Evolutionary conservation across 495 filamentous ascomycete genomes (phyloP).

Genomic region (Penicillium goetzii): DNA sequence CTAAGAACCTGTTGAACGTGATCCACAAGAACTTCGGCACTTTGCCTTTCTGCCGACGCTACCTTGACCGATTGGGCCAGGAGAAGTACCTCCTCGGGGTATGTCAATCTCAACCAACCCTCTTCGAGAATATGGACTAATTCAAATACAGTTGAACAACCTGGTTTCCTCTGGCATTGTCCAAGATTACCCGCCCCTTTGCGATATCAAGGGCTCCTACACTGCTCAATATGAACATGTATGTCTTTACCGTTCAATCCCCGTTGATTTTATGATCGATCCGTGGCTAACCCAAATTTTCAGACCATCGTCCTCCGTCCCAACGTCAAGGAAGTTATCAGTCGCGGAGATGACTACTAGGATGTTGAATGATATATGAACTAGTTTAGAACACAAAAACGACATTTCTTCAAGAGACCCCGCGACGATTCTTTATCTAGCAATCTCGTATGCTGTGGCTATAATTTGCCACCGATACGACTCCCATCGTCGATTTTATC

Average conservation of each 20-base stretch:
- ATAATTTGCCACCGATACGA: constrained; percentile 15
- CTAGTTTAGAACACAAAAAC: constrained; percentile 11
- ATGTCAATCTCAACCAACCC: constrained; percentile 38
- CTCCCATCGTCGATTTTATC: not conserved
- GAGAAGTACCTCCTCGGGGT: constrained; percentile 87
- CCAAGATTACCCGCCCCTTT: constrained; percentile 85
- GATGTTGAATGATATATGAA: constrained; percentile 6
- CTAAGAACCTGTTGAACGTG: constrained; percentile 78
- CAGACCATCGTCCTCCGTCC: constrained; percentile 87
- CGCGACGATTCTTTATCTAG: not conserved
- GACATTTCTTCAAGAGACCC: not conserved
- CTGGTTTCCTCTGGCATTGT: constrained; percentile 83
- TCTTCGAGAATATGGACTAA: constrained; percentile 21
- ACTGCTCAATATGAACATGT: constrained; percentile 96
- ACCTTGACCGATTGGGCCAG: constrained; percentile 82
- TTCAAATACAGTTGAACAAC: constrained; percentile 73
- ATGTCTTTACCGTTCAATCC: constrained; percentile 25
- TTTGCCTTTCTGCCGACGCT: constrained; percentile 82
- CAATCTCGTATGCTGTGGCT: not conserved
- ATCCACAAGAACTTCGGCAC: constrained; percentile 95
- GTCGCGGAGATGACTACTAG: constrained; percentile 88
- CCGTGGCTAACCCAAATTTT: constrained; percentile 3
- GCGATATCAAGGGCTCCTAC: constrained; percentile 92
- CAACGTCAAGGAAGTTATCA: constrained; percentile 90
- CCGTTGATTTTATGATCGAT: constrained; percentile 6